These are phyloP conservation scores for Aspergillus tubingensis DNA, from an alignment of 2,329 filamentous ascomycete genomes.

Conservation along the genomic window DNA sequence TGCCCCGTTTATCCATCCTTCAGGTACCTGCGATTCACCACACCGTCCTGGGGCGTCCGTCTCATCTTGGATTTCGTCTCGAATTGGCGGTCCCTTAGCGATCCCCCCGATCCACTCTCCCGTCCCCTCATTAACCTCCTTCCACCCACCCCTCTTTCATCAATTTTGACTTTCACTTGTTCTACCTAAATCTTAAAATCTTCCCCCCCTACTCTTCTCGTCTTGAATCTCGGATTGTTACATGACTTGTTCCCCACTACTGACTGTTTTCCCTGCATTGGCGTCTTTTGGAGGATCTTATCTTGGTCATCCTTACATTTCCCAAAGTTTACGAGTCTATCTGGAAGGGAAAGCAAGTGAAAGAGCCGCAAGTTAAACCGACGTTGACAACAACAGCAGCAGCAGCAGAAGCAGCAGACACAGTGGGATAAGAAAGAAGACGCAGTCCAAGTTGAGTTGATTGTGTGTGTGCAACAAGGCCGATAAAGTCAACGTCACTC, in stretches of 20 bases:
- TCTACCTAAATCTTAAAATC: neutral
- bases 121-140: neutral
- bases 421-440: neutral
- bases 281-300: neutral
- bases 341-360: neutral
- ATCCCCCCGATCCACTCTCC: slow-evolving; percentile 6
- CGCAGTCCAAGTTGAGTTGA: neutral
- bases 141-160: neutral
- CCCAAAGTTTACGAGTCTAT: neutral
- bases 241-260: neutral
- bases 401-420: neutral
- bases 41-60: neutral
- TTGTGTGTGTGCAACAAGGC: neutral
- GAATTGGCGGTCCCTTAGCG: neutral
- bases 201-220: neutral
- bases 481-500: slow-evolving; percentile 19
- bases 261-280: neutral
- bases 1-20: slow-evolving; percentile 2
- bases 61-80: neutral
- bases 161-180: slow-evolving; percentile 2
- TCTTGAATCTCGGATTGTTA: neutral
- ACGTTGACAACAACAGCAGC: neutral
- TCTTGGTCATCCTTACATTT: neutral
- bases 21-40: slow-evolving; percentile 3
- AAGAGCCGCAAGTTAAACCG: neutral